These are phyloP conservation scores for Ceratocystis diversiconidia DNA, from an alignment of 2,329 filamentous ascomycete species.

Conservation along the genomic window DNA sequence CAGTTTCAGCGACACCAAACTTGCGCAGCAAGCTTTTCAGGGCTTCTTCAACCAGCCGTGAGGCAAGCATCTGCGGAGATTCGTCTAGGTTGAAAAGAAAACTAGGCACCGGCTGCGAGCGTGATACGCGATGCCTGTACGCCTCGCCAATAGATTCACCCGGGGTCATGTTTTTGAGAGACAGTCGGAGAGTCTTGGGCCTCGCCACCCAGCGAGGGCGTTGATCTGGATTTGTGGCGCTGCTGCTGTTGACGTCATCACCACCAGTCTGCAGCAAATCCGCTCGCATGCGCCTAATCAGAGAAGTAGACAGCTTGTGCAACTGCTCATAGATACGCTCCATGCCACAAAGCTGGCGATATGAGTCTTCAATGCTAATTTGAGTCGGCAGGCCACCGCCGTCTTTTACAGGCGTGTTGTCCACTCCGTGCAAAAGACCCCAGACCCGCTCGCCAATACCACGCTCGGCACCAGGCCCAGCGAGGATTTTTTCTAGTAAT, in stretches of 20 bases:
- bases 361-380: slow-evolving; percentile 92
- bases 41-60: slow-evolving; percentile 53
- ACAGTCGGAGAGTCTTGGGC: slow-evolving; percentile 68
- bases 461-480: slow-evolving; percentile 53
- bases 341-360: slow-evolving; percentile 48
- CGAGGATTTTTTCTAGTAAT: slow-evolving; percentile 53
- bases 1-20: slow-evolving; percentile 51
- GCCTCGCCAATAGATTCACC: slow-evolving; percentile 7
- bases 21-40: slow-evolving; percentile 60
- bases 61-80: slow-evolving; percentile 44
- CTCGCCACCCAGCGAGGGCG: slow-evolving; percentile 55
- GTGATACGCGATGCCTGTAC: slow-evolving; percentile 45
- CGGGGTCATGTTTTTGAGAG: slow-evolving; percentile 33
- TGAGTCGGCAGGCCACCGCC: slow-evolving; percentile 63
- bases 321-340: slow-evolving; percentile 54
- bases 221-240: slow-evolving; percentile 20
- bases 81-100: slow-evolving; percentile 56
- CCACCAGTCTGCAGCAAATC: slow-evolving; percentile 47
- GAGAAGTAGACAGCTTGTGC: slow-evolving; percentile 48
- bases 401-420: slow-evolving; percentile 57
- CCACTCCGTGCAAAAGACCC: slow-evolving; percentile 67
- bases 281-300: slow-evolving; percentile 63
- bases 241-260: slow-evolving; percentile 26
- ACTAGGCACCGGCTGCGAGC: slow-evolving; percentile 56
- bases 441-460: slow-evolving; percentile 62